Conservation (phyloP, 2,329 filamentous ascomycete species). For the Pyricularia sp. region DNA sequence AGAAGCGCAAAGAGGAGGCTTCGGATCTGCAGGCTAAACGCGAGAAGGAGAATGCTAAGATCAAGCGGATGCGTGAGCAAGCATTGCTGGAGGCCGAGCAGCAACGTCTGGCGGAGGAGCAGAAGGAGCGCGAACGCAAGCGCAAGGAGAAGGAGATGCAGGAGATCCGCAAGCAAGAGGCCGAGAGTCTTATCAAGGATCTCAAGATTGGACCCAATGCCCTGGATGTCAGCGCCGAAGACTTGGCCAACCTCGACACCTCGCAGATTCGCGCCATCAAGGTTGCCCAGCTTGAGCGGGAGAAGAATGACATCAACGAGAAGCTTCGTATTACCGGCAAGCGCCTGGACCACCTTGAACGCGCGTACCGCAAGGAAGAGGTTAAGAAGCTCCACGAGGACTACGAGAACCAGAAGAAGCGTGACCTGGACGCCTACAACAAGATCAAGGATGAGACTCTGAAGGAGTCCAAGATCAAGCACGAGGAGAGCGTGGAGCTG, state of each 20-base stretch:
- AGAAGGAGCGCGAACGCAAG: slow-evolving; percentile 77
- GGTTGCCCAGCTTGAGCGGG: slow-evolving; percentile 87
- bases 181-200: slow-evolving; percentile 84
- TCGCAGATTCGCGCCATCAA: slow-evolving; percentile 89
- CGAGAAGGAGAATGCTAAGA: slow-evolving; percentile 83
- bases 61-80: slow-evolving; percentile 75
- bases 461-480: slow-evolving; percentile 70
- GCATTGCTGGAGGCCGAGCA: slow-evolving; percentile 83
- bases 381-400: slow-evolving; percentile 80
- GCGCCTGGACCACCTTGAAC: slow-evolving; percentile 92
- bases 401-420: slow-evolving; percentile 69
- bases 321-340: slow-evolving; percentile 85
- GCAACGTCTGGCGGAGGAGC: slow-evolving; percentile 80
- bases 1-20: slow-evolving; percentile 95
- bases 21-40: slow-evolving; percentile 75
- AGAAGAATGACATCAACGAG: slow-evolving; percentile 93
- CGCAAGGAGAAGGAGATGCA: slow-evolving; percentile 78
- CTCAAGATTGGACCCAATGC: slow-evolving; percentile 78
- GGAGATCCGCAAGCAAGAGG: slow-evolving; percentile 80
- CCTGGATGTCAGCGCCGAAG: slow-evolving; percentile 60
- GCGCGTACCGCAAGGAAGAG: slow-evolving; percentile 93
- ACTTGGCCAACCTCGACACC: slow-evolving; percentile 77
- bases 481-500: slow-evolving; percentile 81
- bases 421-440: slow-evolving; percentile 70
- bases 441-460: slow-evolving; percentile 64